Base-by-base conservation (phyloP, 495 filamentous ascomycete species). In the Bombardia bombarda region DNA sequence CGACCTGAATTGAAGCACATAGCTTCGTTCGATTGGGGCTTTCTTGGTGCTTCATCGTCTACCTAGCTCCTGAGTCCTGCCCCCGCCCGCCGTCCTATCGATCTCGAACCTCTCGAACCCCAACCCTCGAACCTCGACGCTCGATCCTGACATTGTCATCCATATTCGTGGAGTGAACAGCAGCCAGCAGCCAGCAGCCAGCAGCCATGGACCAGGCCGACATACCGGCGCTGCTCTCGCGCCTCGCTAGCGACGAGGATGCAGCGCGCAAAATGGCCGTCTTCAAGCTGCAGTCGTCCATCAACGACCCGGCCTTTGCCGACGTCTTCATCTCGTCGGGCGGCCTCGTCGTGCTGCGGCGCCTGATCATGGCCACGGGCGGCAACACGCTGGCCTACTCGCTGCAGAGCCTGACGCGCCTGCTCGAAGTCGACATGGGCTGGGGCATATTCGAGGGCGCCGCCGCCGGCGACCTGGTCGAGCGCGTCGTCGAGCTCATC, bases 201-300 rank as follows among this genome's bases (percentile, higher is more conserved):
- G 28, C 41, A 19, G 50, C 41, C 32, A 74, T 74, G 70, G 69
- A 72, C 45, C 70, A 73, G 51, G 67, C 72, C 39, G 73, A 77
- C 51, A 75, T 77, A 40, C 73, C 73, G 24, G 66, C 70, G 45
- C 65, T 78, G 43, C 63, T 78, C 49, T 65, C 70, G 57, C 72
- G 72, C 48, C 66, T 78, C 22, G 63, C 66, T 21, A 75, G 72
- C 59, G 72, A 76, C 47, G 74, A 77, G 66, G 93, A 97, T 75
- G 86, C 86, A 24, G 86, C 87, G 42, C 87, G 92, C 52, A 99
- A 99, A 70, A 96, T 95, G 87, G 92, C 92, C 10, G 93, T 89
- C 45, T 99, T 99, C 76, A 95, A 94, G 65, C 79, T 99, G 30
- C 92, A 99, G 63, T 75, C 79, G 31, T 86, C 82, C 46, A 95